Base-by-base conservation (phyloP, 805 yeast species). In the Candida xiaguanensis region DNA sequence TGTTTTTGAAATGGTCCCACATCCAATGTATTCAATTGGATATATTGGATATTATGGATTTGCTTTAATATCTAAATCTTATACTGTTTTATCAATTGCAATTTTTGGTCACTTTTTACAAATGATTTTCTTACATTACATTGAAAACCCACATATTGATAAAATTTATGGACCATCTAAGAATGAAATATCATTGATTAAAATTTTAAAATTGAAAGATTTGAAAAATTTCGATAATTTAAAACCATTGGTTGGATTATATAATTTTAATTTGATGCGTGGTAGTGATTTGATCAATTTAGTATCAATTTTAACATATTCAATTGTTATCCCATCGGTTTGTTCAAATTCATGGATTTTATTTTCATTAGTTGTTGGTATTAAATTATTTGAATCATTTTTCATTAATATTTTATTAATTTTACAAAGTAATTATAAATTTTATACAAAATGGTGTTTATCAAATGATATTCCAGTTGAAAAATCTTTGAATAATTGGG, bases 21-120 rank as follows among this genome's bases (percentile, higher is more conserved):
- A 86, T 55, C 95, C 95, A 38, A 86, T 86, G 95, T 86, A 86
- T 58, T 84, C 95, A 1, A 82, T 87, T 41, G 95, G 95, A 6
- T 86, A 86, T 54, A 77, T 86, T 39, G 95, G 95, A 1, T 86
- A 84, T 62, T 86, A 86, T 53, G 95, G 95, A 0, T 76, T 85
- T 52, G 88, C 91, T 1, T 65, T 86, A 46, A 80, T 86, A 50
- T 72, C 90, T 4, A 81, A 85, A 46, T 80, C 87, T 17, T 84
- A 85, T 51, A 72, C 82, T 7, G 80, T 86, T 5, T 69, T 86
- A 45, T 60, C 75, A 12, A 81, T 83, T 22, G 85, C 95, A 1
- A 63, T 85, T 12, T 59, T 78, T 42, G 95, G 93, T 8, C 95
- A 86, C 59, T 73, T 82, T 38, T 66, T 77, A 39, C 95, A 86